Base-by-base conservation (phyloP, 306 rosid species). In the Alnus glutinosa region DNA sequence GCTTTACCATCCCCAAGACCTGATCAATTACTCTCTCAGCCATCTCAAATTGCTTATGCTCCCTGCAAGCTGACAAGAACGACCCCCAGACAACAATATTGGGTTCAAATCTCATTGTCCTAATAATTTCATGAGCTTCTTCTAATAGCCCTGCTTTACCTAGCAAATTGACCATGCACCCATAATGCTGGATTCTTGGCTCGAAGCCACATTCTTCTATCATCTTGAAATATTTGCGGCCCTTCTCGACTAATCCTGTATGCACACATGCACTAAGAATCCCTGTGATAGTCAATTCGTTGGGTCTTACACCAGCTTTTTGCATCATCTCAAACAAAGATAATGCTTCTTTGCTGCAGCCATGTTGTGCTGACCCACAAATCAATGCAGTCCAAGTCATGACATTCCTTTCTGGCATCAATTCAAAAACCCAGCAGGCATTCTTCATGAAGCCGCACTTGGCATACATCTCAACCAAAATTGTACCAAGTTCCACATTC, bases 271-370 rank as follows among this genome's bases (percentile, higher is more conserved):
- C 94, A 78, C 44, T 83, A 11, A 92, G 90, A 80, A 92, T 74
- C 71, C 91, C 91, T 1, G 93, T 89, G 79, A 92, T 86, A 49
- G 94, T 89, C 67, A 84, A 39, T 59, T 88, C 92, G 74, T 87
- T 90, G 36, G 97, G 90, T 71, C 50, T 85, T 39, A 89, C 83
- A 54, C 90, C 83, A 39, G 75, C 72, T 5, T 75, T 57, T 63
- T 15, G 76, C 94, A 89, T 90, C 77, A 75, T 84, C 77, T 90
- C 90, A 75, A 87, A 90, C 76, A 80, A 71, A 73, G 70, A 51
- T 13, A 86, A 77, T 23, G 91, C 88, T 77, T 81, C 89, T 70
- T 70, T 36, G 76, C 79, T 68, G 80, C 78, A 78, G 36, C 92
- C 93, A 30, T 85, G 83, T 57, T 73, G 84, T 1, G 86, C 93